Percentiles rank a stretch among this genome's conserved stretches.
These are phyloP conservation scores for Xylaria sp. DNA, from an alignment of 2,329 filamentous ascomycete species.

Conservation along the genomic window DNA sequence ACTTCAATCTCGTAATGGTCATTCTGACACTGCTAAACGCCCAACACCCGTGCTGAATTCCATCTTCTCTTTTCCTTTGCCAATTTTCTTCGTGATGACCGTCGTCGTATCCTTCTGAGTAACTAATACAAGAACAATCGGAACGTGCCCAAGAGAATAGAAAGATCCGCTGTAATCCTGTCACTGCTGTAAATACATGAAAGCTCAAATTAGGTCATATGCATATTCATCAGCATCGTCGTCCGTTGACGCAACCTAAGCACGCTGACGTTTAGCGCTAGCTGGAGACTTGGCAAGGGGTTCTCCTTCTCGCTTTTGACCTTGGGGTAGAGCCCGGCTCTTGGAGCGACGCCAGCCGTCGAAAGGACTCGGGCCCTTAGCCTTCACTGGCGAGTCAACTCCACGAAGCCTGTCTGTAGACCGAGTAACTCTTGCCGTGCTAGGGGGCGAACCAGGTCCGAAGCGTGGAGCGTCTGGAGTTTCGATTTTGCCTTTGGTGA, in stretches of 20 bases:
- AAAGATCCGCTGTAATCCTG: constrained; percentile 14
- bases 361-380: constrained; percentile 66
- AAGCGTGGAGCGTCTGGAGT: constrained; percentile 68
- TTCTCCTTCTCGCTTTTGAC: constrained; percentile 59
- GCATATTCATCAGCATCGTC: constrained; percentile 27
- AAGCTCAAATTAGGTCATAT: constrained; percentile 19
- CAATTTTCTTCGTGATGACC: constrained; percentile 13
- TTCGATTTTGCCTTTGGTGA: constrained; percentile 51
- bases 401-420: constrained; percentile 62
- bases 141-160: constrained; percentile 14
- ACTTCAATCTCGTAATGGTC: constrained; percentile 30
- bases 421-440: constrained; percentile 70
- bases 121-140: constrained; percentile 40
- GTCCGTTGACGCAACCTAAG: constrained; percentile 42
- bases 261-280: constrained; percentile 49
- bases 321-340: constrained; percentile 55
- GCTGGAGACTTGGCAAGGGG: constrained; percentile 49
- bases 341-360: constrained; percentile 77
- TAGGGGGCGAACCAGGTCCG: constrained; percentile 70
- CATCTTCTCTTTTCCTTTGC: constrained; percentile 15
- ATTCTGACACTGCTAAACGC: constrained; percentile 29
- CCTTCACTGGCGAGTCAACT: constrained; percentile 56
- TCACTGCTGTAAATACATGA: constrained; percentile 27
- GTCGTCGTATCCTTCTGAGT: constrained; percentile 4
- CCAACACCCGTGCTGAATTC: constrained; percentile 32